Evolutionary conservation across 1,284 basidiomycete genomes (phyloP).

Genomic region (Naganishia liquefaciens): DNA sequence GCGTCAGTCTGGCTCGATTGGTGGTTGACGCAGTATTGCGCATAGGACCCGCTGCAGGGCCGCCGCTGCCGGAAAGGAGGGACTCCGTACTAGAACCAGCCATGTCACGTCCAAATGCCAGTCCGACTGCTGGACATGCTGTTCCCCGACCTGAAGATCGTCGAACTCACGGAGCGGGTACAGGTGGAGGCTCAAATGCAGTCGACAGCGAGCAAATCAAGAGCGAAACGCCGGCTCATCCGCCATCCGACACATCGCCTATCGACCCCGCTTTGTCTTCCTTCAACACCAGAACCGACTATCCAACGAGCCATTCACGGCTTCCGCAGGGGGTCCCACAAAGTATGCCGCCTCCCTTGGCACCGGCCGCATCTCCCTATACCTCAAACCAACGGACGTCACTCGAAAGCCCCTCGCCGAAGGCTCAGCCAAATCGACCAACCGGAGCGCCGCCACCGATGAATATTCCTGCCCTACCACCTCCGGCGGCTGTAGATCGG

Average conservation of each 20-base stretch:
- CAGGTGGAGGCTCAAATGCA: background rate
- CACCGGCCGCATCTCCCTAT: background rate
- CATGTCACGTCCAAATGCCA: constrained; percentile 19
- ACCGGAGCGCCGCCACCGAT: constrained; percentile 32
- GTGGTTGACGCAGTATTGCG: constrained; percentile 52
- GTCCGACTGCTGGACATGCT: background rate
- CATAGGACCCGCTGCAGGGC: constrained; percentile 45
- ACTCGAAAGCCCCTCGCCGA: constrained; percentile 11
- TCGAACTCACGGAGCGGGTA: background rate
- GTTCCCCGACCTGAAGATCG: background rate
- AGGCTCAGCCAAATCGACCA: background rate
- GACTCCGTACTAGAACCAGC: constrained; percentile 18
- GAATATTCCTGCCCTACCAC: constrained; percentile 52
- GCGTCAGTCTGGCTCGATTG: constrained; percentile 48
- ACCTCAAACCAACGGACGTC: constrained; percentile 35
- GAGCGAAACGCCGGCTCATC: background rate
- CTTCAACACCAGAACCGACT: constrained; percentile 19
- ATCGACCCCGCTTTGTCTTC: constrained; percentile 21
- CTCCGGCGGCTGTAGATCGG: constrained; percentile 53
- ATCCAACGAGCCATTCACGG: constrained; percentile 24
- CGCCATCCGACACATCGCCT: constrained; percentile 9
- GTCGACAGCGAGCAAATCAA: background rate
- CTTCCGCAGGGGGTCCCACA: constrained; percentile 6
- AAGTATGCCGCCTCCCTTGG: background rate
- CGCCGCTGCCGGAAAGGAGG: constrained; percentile 25